Percentiles rank a stretch among this genome's conserved stretches.
Evolutionary conservation across 2,329 filamentous ascomycete species (phyloP).

Genomic region (Aspergillus sp.): DNA sequence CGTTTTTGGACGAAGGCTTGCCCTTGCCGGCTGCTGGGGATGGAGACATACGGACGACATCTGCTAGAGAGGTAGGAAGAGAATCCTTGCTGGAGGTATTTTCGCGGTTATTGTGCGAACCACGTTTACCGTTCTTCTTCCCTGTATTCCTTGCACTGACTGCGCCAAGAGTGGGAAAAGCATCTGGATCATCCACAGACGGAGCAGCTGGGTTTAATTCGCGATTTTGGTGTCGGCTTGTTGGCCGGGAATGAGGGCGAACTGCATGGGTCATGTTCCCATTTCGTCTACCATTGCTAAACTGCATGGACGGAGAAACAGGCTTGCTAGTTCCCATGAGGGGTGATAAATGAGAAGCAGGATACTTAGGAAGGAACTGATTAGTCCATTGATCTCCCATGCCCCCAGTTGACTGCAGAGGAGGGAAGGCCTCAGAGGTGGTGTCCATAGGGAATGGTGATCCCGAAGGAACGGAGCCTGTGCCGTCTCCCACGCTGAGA

Average conservation of each 20-base stretch:
- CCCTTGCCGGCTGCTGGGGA: constrained; percentile 63
- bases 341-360: constrained; percentile 37
- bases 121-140: constrained; percentile 91
- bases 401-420: constrained; percentile 58
- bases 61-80: constrained; percentile 73
- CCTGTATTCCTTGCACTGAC: constrained; percentile 63
- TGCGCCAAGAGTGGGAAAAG: constrained; percentile 84
- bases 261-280: constrained; percentile 52
- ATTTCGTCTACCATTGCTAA: constrained; percentile 29
- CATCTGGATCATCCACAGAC: constrained; percentile 88
- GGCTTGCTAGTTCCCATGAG: constrained; percentile 42
- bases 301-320: constrained; percentile 21
- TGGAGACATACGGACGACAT: constrained; percentile 92
- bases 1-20: constrained; percentile 53
- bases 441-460: constrained; percentile 74
- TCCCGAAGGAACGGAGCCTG: constrained; percentile 57
- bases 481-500: constrained; percentile 62
- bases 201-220: constrained; percentile 63
- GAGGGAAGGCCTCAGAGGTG: constrained; percentile 72
- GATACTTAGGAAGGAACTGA: constrained; percentile 40
- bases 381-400: constrained; percentile 56
- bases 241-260: constrained; percentile 74
- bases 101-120: constrained; percentile 62
- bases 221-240: constrained; percentile 71
- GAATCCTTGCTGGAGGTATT: constrained; percentile 61